These are phyloP conservation scores for Primulina tabacum DNA, from an alignment of 257 asterid species.

Conservation along the genomic window DNA sequence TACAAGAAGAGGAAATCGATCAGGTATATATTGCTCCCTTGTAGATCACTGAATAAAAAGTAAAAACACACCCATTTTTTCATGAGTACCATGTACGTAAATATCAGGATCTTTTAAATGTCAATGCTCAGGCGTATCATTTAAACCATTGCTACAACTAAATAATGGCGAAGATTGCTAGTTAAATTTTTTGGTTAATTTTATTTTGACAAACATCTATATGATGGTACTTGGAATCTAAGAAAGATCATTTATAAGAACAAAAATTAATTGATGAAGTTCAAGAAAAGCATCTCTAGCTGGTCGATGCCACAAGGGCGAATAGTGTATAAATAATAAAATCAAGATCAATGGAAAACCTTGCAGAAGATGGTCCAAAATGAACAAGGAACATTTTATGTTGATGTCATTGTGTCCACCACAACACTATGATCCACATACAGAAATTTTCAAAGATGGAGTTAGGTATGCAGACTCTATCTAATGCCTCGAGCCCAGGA, in stretches of 20 bases:
- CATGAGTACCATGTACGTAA: background rate
- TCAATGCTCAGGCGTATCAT: background rate
- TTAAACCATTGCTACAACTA: background rate
- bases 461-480: conserved; percentile 54
- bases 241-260: background rate
- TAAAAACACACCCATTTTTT: background rate
- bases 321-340: background rate
- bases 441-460: conserved; percentile 20
- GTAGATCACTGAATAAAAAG: background rate
- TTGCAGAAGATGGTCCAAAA: background rate
- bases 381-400: background rate
- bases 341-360: conserved; percentile 15
- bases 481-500: conserved; percentile 90
- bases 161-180: background rate
- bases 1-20: conserved; percentile 29
- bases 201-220: background rate
- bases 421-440: conserved; percentile 13
- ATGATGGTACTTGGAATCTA: background rate
- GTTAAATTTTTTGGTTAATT: background rate
- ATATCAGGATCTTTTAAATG: background rate
- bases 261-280: background rate
- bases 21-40: background rate
- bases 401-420: conserved; percentile 11
- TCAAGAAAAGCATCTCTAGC: background rate
- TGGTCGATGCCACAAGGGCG: background rate